Evolutionary conservation across 1,139 yeast species (phyloP).

Genomic region (Suhomyces ambrosiae): DNA sequence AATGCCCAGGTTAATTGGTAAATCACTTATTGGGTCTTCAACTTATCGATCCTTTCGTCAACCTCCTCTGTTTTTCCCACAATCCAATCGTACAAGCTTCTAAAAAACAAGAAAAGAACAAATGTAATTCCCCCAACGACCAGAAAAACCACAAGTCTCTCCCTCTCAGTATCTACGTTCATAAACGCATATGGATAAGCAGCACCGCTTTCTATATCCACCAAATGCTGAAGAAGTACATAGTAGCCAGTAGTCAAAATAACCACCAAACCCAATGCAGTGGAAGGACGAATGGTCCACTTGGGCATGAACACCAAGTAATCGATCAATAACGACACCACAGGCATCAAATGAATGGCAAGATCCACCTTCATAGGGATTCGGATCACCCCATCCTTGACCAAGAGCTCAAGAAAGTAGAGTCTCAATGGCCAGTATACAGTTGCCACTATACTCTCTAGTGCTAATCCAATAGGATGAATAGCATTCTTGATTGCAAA

Average conservation of each 20-base stretch:
- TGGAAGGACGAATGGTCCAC: conserved; percentile 39
- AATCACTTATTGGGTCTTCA: conserved; percentile 8
- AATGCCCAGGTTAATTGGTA: no score
- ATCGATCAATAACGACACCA: conserved; percentile 51
- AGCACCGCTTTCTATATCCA: conserved; percentile 48
- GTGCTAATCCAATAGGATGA: conserved; percentile 55
- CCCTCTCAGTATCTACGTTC: conserved; percentile 48
- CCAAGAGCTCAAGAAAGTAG: conserved; percentile 45
- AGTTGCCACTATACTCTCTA: conserved; percentile 59
- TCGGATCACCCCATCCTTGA: conserved; percentile 30
- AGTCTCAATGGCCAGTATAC: conserved; percentile 70
- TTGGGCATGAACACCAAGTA: conserved; percentile 57
- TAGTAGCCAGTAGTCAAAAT: conserved; percentile 53
- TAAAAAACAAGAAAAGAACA: conserved; percentile 33
- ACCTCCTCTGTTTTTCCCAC: conserved; percentile 20
- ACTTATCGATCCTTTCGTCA: conserved; percentile 18
- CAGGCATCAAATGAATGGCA: conserved; percentile 62
- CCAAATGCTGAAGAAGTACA: conserved; percentile 48
- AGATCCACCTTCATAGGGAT: conserved; percentile 57
- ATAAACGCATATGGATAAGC: conserved; percentile 68
- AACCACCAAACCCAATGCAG: conserved; percentile 44
- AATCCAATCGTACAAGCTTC: conserved; percentile 27
- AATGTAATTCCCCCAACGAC: conserved; percentile 51
- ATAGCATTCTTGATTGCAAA: conserved; percentile 38
- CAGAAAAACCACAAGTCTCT: conserved; percentile 51